Base-by-base conservation (phyloP, 805 yeast species). In the Candida easanensis region DNA sequence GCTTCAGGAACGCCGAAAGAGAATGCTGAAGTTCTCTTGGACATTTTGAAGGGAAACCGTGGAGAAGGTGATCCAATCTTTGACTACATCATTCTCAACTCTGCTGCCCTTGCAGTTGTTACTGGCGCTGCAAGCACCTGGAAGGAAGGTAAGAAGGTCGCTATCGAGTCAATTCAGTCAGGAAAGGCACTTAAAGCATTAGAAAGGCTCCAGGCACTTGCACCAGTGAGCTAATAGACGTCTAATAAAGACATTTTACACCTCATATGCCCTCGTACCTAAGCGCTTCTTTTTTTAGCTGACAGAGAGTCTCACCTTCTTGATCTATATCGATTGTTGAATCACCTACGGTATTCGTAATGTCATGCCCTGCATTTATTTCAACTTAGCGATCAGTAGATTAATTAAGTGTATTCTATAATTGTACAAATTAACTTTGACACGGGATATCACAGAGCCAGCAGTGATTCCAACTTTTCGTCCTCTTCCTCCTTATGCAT, bases 11-110 rank as follows among this genome's bases (percentile, higher is more conserved):
- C 97, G 0, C 96, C 99, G 0, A 71, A 69, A 26, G 88, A 88
- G 57, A 93, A 93, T 61, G 97, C 99, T 0, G 66, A 55, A 2
- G 51, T 73, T 1, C 73, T 89, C 38, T 51, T 53, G 21, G 51
- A 60, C 50, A 70, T 71, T 59, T 52, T 79, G 36, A 53, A 55
- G 20, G 71, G 77, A 41, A 75, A 76, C 46, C 57, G 68, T 35
- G 66, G 70, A 5, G 64, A 68, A 28, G 72, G 77, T 20, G 69
- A 79, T 45, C 87, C 98, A 3, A 65, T 90, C 14, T 80, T 82
- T 39, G 97, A 93, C 65, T 93, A 90, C 65, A 93, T 93, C n/a
- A 63, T 91, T 44, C 65, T 93, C 74, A 93, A 93, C 63, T 74
- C 95, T 17, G 90, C 90, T 3, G 96, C 96, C 0, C 68, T 93